Percentiles rank a stretch among this genome's conserved stretches.
These are phyloP conservation scores for Aspergillus brunneoviolaceus DNA, from an alignment of 2,329 filamentous ascomycete species.

Conservation along the genomic window DNA sequence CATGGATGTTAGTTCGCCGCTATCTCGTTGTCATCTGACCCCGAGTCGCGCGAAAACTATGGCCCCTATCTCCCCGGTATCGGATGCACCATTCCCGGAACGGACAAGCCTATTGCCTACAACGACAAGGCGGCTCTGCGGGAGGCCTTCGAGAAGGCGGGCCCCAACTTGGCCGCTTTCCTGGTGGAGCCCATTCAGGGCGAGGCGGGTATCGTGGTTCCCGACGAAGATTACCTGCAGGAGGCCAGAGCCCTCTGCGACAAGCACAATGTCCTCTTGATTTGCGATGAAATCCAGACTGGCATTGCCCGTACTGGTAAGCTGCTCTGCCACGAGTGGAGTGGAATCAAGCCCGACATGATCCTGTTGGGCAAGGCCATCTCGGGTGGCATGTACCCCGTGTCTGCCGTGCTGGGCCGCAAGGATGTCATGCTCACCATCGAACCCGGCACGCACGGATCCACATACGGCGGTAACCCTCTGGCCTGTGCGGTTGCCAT, in stretches of 20 bases:
- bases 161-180: constrained; percentile 84
- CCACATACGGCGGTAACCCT: constrained; percentile 97
- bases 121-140: constrained; percentile 81
- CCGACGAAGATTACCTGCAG: constrained; percentile 81
- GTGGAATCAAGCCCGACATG: constrained; percentile 90
- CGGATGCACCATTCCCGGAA: constrained; percentile 72
- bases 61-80: constrained; percentile 91
- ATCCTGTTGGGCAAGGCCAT: constrained; percentile 96
- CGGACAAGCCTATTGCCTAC: constrained; percentile 76
- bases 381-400: constrained; percentile 98
- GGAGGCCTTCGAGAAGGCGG: constrained; percentile 74
- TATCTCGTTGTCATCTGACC: constrained; percentile 91
- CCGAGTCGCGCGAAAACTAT: constrained; percentile 95
- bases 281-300: constrained; percentile 98
- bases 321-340: constrained; percentile 93
- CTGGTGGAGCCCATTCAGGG: constrained; percentile 96
- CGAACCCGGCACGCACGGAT: constrained; percentile 94
- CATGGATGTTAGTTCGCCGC: constrained; percentile 71
- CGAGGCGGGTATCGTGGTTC: constrained; percentile 94
- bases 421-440: constrained; percentile 94
- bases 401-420: constrained; percentile 83
- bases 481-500: constrained; percentile 94
- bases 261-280: constrained; percentile 91
- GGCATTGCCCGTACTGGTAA: constrained; percentile 93
- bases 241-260: constrained; percentile 83